These are phyloP conservation scores for Lycium barbarum DNA, from an alignment of 257 asterid species.

Conservation along the genomic window DNA sequence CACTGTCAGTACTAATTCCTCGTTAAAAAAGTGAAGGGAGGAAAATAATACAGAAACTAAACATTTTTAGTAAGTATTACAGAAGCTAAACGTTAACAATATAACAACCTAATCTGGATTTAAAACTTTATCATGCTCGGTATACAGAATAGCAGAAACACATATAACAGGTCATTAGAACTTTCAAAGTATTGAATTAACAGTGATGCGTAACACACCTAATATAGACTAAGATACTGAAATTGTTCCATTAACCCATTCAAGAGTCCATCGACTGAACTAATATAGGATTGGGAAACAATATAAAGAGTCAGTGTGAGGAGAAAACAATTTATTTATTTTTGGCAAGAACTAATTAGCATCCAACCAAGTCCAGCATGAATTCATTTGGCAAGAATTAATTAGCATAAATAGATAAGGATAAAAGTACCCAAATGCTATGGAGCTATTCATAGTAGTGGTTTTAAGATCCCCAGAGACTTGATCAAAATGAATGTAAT, in stretches of 20 bases:
- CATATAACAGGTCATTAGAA: constrained; percentile 6
- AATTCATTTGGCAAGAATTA: constrained; percentile 11
- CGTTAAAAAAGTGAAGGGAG: not conserved
- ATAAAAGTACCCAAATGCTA: constrained; percentile 90
- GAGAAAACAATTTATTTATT: not conserved
- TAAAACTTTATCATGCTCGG: not conserved
- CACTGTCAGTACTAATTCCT: not conserved
- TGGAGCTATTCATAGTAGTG: constrained; percentile 69
- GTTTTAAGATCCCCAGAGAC: constrained; percentile 83
- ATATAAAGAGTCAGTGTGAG: not conserved
- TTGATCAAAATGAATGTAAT: constrained; percentile 68
- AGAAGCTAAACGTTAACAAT: not conserved
- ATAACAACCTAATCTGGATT: constrained; percentile 11
- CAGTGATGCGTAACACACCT: not conserved
- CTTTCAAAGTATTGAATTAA: not conserved
- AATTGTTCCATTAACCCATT: not conserved
- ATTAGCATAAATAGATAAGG: constrained; percentile 12
- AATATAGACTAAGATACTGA: not conserved
- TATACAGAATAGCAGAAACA: constrained; percentile 21
- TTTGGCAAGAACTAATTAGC: not conserved
- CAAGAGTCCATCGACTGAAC: not conserved
- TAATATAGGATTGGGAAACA: not conserved
- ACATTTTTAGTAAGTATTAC: not conserved
- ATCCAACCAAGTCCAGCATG: not conserved
- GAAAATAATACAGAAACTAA: not conserved